Evolutionary conservation across 169 alveolate genomes (phyloP).

Genomic region (Plasmodium sp.): DNA sequence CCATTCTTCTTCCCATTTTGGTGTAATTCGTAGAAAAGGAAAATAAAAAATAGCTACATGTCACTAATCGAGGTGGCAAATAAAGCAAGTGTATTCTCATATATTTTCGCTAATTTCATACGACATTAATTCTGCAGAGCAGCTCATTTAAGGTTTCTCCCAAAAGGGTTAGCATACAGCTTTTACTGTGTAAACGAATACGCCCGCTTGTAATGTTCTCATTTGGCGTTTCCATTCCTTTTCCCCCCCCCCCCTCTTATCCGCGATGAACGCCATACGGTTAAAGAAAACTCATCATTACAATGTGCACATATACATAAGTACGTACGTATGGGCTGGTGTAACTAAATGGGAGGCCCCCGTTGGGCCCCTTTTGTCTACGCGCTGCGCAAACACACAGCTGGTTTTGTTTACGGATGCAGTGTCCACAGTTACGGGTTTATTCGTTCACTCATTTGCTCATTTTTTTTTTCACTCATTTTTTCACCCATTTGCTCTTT

Average conservation of each 20-base stretch:
- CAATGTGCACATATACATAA: not conserved
- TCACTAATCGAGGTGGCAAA: not conserved
- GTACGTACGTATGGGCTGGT: not conserved
- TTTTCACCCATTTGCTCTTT: not conserved
- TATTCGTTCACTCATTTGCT: not conserved
- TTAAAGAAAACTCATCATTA: not conserved
- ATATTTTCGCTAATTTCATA: not conserved
- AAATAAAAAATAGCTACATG: not conserved
- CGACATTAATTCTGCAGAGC: not conserved
- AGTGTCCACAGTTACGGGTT: not conserved
- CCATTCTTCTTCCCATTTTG: not conserved
- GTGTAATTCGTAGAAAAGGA: not conserved
- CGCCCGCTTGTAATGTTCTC: not conserved
- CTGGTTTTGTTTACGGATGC: not conserved
- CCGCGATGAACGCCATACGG: not conserved
- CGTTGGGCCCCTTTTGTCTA: not conserved
- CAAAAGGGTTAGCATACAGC: not conserved
- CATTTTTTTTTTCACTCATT: not conserved
- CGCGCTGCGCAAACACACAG: not conserved
- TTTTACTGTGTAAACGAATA: not conserved
- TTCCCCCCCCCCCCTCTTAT: not conserved
- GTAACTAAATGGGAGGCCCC: not conserved
- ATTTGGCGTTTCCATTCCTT: not conserved
- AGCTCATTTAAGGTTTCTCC: not conserved
- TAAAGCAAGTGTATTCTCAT: not conserved